Percentiles rank a stretch among this genome's conserved stretches.
These are phyloP conservation scores for Juncus inflexus DNA, from an alignment of 176 grass and related monocot genomes.

Conservation along the genomic window DNA sequence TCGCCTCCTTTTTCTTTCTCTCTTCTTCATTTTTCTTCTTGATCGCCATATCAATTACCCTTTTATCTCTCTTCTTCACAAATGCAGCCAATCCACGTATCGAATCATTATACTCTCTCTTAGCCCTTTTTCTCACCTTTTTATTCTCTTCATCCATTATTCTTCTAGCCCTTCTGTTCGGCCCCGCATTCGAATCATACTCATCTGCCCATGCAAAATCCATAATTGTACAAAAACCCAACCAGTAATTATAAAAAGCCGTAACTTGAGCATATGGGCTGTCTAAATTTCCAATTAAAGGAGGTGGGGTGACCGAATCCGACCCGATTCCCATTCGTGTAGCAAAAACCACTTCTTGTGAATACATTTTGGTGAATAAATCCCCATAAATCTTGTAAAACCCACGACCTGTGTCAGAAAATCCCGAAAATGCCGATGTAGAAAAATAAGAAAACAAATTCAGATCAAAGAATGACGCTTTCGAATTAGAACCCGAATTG, in stretches of 20 bases:
- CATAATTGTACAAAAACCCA: constrained; percentile 64
- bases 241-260: constrained; percentile 84
- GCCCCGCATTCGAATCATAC: constrained; percentile 50
- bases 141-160: constrained; percentile 96
- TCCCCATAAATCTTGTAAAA: constrained; percentile 97
- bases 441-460: constrained; percentile 80
- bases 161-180: constrained; percentile 62
- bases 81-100: constrained; percentile 68
- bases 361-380: constrained; percentile 65
- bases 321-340: constrained; percentile 52
- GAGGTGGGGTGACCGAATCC: constrained; percentile 41
- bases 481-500: constrained; percentile 30
- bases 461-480: constrained; percentile 46
- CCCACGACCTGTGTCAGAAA: constrained; percentile 67
- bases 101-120: constrained; percentile 76
- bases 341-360: constrained; percentile 68
- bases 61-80: constrained; percentile 92
- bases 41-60: constrained; percentile 68
- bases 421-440: constrained; percentile 63
- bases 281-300: constrained; percentile 83
- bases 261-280: constrained; percentile 67
- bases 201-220: constrained; percentile 88
- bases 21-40: constrained; percentile 76
- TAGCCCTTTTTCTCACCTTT: constrained; percentile 70
- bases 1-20: constrained; percentile 52